A percentile compares a stretch with the other conserved stretches of the same genome.
Conservation (phyloP, 305 asterid species). For the Salvia sclarea region DNA sequence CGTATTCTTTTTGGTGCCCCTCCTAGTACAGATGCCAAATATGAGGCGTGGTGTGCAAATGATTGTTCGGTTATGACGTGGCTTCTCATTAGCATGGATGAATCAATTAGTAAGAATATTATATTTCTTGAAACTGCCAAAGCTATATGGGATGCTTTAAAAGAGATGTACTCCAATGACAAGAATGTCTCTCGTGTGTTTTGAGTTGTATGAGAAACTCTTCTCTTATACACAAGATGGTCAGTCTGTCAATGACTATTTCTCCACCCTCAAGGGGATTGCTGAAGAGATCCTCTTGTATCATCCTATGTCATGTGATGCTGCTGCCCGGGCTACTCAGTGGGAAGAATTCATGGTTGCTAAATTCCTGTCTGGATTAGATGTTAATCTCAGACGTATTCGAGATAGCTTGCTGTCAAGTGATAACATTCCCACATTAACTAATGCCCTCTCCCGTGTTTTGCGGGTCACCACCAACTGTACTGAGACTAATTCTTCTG, state of each 20-base stretch:
- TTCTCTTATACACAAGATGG: neutral
- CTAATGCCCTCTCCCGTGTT: no score
- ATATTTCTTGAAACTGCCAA: neutral
- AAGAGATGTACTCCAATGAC: neutral
- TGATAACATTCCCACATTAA: no score
- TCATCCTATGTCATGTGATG: neutral
- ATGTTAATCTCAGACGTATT: no score
- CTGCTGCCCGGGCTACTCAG: neutral
- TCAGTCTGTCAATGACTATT: neutral
- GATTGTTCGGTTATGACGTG: neutral
- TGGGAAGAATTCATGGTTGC: neutral
- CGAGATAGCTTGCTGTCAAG: neutral
- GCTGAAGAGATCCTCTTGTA: neutral
- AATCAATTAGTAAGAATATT: neutral
- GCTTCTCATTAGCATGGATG: neutral
- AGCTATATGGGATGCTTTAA: neutral
- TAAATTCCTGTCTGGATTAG: neutral
- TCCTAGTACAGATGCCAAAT: neutral
- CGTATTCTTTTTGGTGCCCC: neutral
- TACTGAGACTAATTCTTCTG: no score
- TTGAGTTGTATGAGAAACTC: neutral
- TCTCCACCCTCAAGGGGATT: neutral
- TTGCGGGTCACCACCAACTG: no score
- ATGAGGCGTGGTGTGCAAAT: neutral
- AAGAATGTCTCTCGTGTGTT: neutral